Conservation (phyloP, 2,329 filamentous ascomycete species). For the Penicillium sp. region DNA sequence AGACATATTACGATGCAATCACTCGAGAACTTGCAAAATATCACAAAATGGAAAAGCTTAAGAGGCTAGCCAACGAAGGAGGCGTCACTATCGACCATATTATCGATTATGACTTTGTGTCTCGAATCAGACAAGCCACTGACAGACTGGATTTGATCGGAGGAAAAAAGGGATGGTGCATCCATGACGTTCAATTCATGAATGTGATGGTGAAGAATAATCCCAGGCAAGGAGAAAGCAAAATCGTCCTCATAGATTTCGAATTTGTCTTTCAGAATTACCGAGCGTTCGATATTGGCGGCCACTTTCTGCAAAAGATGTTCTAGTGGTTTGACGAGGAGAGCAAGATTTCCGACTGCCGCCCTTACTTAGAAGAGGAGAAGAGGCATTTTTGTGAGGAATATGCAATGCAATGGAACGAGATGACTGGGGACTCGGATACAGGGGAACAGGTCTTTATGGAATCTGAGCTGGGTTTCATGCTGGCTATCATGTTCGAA, state of each 20-base stretch:
- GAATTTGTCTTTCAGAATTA: constrained; percentile 25
- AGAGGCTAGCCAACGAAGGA: constrained; percentile 17
- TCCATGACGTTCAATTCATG: constrained; percentile 25
- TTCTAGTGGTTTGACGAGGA: constrained; percentile 26
- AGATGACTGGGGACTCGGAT: constrained; percentile 21
- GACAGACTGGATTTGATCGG: constrained; percentile 14
- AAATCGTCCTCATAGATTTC: constrained; percentile 20
- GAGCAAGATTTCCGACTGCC: constrained; percentile 17
- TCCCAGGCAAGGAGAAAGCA: constrained; percentile 16
- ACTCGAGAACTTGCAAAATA: constrained; percentile 12
- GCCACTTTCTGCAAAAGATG: constrained; percentile 27
- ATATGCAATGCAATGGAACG: constrained; percentile 24
- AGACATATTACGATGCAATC: constrained; percentile 10
- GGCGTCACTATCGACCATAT: constrained; percentile 20
- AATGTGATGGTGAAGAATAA: constrained; percentile 22
- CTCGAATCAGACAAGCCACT: constrained; percentile 8
- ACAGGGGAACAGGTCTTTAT: constrained; percentile 20
- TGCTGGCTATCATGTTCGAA: constrained; percentile 23
- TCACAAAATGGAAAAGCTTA: constrained; percentile 19
- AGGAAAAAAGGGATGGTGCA: constrained; percentile 22
- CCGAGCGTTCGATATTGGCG: constrained; percentile 22
- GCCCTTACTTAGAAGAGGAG: constrained; percentile 19
- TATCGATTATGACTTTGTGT: constrained; percentile 20
- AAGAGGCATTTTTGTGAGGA: constrained; percentile 23
- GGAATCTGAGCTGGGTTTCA: constrained; percentile 20